Evolutionary conservation across 2,329 filamentous ascomycete species (phyloP).

Genomic region (Ceratocystis cubensis): DNA sequence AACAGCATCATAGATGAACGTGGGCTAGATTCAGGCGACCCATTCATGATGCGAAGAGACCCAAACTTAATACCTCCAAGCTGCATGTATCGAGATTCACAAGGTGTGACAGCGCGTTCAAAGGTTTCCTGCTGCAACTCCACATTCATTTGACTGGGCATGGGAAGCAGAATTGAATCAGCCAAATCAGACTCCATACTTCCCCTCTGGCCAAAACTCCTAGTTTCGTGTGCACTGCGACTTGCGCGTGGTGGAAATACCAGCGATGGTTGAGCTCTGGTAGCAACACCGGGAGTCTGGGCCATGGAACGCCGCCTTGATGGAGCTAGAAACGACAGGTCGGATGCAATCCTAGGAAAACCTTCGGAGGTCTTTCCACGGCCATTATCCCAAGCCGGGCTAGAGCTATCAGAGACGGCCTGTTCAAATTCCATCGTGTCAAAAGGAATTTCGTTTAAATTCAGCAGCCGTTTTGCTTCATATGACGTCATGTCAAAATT

Average conservation of each 20-base stretch:
- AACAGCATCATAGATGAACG: constrained; percentile 22
- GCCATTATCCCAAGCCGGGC: constrained; percentile 25
- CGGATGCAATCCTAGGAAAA: constrained; percentile 35
- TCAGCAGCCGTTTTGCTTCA: constrained; percentile 34
- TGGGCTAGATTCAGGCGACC: constrained; percentile 39
- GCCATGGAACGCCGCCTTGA: constrained; percentile 37
- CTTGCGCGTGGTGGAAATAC: constrained; percentile 9
- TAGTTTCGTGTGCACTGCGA: neutral
- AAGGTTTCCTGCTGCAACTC: constrained; percentile 21
- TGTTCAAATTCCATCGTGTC: constrained; percentile 27
- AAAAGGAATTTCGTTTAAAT: constrained; percentile 29
- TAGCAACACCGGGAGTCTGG: constrained; percentile 40
- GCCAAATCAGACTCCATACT: neutral
- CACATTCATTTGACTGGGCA: constrained; percentile 22
- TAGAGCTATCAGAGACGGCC: constrained; percentile 30
- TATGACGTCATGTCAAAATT: constrained; percentile 36
- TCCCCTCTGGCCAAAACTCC: neutral
- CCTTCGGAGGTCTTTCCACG: constrained; percentile 17
- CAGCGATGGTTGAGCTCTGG: constrained; percentile 27
- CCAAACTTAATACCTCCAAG: constrained; percentile 51
- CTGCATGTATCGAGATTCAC: constrained; percentile 45
- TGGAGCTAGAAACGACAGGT: constrained; percentile 37
- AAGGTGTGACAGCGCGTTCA: constrained; percentile 31
- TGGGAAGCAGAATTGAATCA: neutral
- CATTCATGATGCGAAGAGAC: constrained; percentile 50